Evolutionary conservation across 1,139 yeast species (phyloP), one percentile per base, ranked within the genome.

Genomic region (Debaryomyces robertsiae): DNA sequence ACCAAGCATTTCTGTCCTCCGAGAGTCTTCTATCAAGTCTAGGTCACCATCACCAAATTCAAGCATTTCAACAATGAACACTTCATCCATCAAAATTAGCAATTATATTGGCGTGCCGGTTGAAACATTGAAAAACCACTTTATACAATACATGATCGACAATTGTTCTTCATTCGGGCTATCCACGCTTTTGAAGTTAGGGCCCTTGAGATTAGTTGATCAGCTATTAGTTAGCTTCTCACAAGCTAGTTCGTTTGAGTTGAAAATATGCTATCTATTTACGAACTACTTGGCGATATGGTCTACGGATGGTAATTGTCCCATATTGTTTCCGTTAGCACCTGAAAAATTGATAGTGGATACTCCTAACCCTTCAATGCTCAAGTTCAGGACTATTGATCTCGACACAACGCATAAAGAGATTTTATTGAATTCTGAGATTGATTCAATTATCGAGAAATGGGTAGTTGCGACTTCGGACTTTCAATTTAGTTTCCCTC

Each of bases 391-490:
- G 2, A 32, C 41, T 6, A 30, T 19, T 4, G 25, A 32, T 24
- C 9, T 15, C 5, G 10, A 18, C 4, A 24, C 33, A 3, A 22
- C 28, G 10, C 9, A 29, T 7, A 15, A 31, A 6, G 32, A 27
- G 7, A 17, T 53, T 14, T 59, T 51, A 48, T 38, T 65, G 6
- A 53, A 50, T 32, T 60, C 68, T 1, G 51, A 54, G 7, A 44
- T 46, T 6, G 50, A 57, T 27, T 52, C 65, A 3, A 57, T 71
- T 4, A 54, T 71, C 17, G 76, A 73, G 46, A 72, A 72, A 47
- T 73, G 78, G 78, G 74, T 65, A 5, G 70, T 69, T 25, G 75
- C 72, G 1, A 50, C 67, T 6, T 65, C 73, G 3, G 78, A 73
- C 42, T 46, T 50, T 4, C 46, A 47, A 9, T 60, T 62, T 40